Percentiles rank a stretch among this genome's conserved stretches.
These are phyloP conservation scores for Gossypium raimondii DNA, from an alignment of 345 rosid genomes.

Conservation along the genomic window DNA sequence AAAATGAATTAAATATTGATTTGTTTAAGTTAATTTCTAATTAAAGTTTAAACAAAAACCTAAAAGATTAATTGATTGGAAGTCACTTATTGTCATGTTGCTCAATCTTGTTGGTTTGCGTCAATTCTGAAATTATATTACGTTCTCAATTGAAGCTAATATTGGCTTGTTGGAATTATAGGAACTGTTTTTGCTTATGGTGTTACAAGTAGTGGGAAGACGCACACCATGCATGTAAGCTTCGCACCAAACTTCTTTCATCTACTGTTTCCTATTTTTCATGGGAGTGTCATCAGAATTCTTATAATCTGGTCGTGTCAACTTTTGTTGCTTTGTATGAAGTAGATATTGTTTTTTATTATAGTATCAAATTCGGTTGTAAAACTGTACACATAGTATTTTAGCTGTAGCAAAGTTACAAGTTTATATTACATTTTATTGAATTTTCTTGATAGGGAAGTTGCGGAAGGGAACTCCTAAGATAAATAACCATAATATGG, in stretches of 20 bases:
- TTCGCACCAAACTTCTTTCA: conserved; percentile 1
- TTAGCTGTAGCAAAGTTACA: background rate
- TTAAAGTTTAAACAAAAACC: background rate
- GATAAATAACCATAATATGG: background rate
- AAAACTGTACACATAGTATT: background rate
- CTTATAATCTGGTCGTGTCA: background rate
- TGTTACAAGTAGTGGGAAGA: conserved; percentile 99
- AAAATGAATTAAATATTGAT: background rate
- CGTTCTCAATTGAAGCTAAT: background rate
- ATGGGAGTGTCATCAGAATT: background rate
- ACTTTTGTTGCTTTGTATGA: background rate
- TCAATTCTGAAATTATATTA: conserved; percentile 4
- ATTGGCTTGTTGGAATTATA: conserved; percentile 30
- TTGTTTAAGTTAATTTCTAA: background rate
- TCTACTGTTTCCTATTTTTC: background rate
- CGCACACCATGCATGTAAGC: conserved; percentile 98
- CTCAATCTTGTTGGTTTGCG: background rate
- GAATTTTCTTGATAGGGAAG: background rate
- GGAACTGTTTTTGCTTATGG: conserved; percentile 99
- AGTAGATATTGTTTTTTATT: background rate
- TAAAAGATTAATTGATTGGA: background rate
- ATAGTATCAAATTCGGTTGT: background rate
- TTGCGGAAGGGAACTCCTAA: background rate
- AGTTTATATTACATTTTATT: background rate
- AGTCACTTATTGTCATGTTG: background rate